phyloP scores from a whole-genome alignment of 2,329 filamentous ascomycete genomes.

The Talaromyces sp. region DNA sequence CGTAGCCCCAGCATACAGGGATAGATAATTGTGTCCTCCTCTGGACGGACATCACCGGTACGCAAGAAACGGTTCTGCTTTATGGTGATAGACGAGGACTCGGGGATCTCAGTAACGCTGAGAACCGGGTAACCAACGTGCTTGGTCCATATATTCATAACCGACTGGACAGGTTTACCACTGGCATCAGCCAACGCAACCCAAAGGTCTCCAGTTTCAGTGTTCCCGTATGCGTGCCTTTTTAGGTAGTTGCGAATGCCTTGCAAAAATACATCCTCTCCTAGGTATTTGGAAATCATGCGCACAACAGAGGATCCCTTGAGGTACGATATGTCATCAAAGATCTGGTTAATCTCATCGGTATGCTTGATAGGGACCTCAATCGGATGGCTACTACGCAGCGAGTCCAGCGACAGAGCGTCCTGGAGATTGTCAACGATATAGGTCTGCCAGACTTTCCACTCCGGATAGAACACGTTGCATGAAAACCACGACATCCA shows the following conservation, averaged over 20 bases:
- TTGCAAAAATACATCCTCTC: slow-evolving; percentile 79
- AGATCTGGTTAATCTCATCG: slow-evolving; percentile 94
- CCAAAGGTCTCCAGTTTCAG: slow-evolving; percentile 89
- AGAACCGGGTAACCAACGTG: slow-evolving; percentile 93
- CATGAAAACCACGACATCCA: slow-evolving; percentile 95
- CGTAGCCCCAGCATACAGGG: slow-evolving; percentile 88
- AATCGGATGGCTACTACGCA: slow-evolving; percentile 90
- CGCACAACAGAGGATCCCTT: slow-evolving; percentile 95
- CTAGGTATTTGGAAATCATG: slow-evolving; percentile 88
- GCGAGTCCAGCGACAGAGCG: slow-evolving; percentile 81
- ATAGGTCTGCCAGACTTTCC: slow-evolving; percentile 34
- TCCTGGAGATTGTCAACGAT: slow-evolving; percentile 84
- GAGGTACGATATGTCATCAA: slow-evolving; percentile 92
- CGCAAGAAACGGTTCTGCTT: slow-evolving; percentile 86
- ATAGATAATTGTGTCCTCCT: slow-evolving; percentile 89
- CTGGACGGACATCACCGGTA: slow-evolving; percentile 81
- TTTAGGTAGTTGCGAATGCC: slow-evolving; percentile 91
- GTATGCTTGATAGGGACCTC: slow-evolving; percentile 91
- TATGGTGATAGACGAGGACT: slow-evolving; percentile 70
- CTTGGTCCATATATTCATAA: slow-evolving; percentile 94
- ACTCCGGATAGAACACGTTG: slow-evolving; percentile 74
- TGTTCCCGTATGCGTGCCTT: slow-evolving; percentile 78
- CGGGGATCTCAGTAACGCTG: slow-evolving; percentile 75
- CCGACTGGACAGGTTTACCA: slow-evolving; percentile 72
- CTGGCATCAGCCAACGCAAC: slow-evolving; percentile 79